Conservation (phyloP, 2,329 filamentous ascomycete species). For the Conoideocrella luteorostrata region DNA sequence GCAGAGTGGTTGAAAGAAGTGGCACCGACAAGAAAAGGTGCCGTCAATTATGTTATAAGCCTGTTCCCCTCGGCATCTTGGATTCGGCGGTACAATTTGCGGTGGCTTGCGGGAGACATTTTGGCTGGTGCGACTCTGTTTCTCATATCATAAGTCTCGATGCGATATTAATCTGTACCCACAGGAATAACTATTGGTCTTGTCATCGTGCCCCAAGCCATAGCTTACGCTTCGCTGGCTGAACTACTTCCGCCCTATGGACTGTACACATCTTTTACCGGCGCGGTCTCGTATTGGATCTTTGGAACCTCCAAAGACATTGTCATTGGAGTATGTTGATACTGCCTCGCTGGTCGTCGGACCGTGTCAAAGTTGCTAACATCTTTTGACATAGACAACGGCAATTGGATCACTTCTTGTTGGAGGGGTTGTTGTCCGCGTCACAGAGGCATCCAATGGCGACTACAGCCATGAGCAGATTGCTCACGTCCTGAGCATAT, state of each 20-base stretch:
- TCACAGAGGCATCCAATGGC: conserved; percentile 27
- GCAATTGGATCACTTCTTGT: conserved; percentile 46
- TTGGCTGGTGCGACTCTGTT: conserved; percentile 53
- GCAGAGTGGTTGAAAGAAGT: conserved; percentile 54
- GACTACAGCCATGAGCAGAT: conserved; percentile 32
- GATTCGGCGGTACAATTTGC: conserved; percentile 64
- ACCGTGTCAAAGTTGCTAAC: neutral
- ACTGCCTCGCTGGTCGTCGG: too few species aligned
- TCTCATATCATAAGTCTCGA: too few species aligned
- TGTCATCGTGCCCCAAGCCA: conserved; percentile 72
- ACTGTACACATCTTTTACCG: conserved; percentile 77
- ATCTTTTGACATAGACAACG: conserved; percentile 40
- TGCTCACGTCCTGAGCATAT: conserved; percentile 37
- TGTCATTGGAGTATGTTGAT: conserved; percentile 56
- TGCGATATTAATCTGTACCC: neutral
- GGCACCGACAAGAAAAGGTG: conserved; percentile 40
- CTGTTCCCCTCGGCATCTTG: conserved; percentile 63
- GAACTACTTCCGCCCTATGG: conserved; percentile 63
- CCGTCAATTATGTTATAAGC: conserved; percentile 42
- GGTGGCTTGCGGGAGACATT: conserved; percentile 68
- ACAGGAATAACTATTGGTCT: conserved; percentile 45
- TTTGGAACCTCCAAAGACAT: conserved; percentile 84
- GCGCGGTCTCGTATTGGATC: conserved; percentile 73
- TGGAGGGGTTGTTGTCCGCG: conserved; percentile 36
- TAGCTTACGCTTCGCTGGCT: conserved; percentile 73